phyloP scores from a whole-genome alignment of 2,329 filamentous ascomycete species.

The Cryphonectria carpinicola region DNA sequence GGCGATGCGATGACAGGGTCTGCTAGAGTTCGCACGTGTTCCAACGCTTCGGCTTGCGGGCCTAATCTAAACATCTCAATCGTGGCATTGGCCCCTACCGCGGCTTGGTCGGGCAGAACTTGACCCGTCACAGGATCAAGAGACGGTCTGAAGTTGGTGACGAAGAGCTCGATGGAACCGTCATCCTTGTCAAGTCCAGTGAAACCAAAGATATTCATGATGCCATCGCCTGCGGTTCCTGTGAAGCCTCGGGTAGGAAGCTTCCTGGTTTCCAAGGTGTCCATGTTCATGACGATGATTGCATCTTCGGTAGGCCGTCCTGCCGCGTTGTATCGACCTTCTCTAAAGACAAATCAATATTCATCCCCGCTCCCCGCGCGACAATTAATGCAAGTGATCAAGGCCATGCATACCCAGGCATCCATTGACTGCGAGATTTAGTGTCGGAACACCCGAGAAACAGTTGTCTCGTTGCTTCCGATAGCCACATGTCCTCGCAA shows the following conservation, averaged over 20 bases:
- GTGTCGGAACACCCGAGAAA: constrained; percentile 39
- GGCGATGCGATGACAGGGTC: constrained; percentile 15
- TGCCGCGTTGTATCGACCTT: constrained; percentile 33
- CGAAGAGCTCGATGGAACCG: constrained; percentile 32
- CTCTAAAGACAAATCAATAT: constrained; percentile 10
- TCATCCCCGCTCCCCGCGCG: neutral
- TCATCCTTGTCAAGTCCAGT: constrained; percentile 34
- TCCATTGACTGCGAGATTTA: constrained; percentile 31
- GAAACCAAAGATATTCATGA: constrained; percentile 39
- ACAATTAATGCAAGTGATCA: neutral
- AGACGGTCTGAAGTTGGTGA: constrained; percentile 36
- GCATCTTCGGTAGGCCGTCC: constrained; percentile 39
- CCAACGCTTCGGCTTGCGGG: neutral
- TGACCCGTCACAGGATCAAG: constrained; percentile 28
- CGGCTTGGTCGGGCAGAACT: constrained; percentile 5
- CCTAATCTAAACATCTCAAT: constrained; percentile 15
- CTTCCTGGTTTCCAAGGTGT: constrained; percentile 34
- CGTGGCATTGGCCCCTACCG: constrained; percentile 14
- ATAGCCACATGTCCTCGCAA: constrained; percentile 41
- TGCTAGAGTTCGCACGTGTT: constrained; percentile 10
- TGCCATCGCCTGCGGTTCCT: constrained; percentile 39
- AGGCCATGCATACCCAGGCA: constrained; percentile 33
- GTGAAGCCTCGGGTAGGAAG: constrained; percentile 36
- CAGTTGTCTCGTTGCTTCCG: constrained; percentile 36
- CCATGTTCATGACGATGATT: constrained; percentile 39